These are phyloP conservation scores for Clathrospora elynae DNA, from an alignment of 2,329 filamentous ascomycete species.

Conservation along the genomic window DNA sequence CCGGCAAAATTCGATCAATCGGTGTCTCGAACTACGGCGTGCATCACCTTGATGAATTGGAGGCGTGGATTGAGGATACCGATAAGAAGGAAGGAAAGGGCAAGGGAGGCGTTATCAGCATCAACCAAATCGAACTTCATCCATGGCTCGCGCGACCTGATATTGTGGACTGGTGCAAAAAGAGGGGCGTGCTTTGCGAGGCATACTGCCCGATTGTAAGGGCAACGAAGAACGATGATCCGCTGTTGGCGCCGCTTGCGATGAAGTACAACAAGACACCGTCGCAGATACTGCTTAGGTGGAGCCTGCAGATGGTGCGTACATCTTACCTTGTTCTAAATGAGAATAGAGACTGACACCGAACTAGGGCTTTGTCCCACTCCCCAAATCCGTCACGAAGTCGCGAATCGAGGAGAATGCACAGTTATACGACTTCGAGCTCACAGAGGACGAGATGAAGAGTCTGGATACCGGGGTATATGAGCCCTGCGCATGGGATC, in stretches of 20 bases:
- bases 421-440: constrained; percentile 64
- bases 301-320: constrained; percentile 56
- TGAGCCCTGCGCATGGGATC: constrained; percentile 65
- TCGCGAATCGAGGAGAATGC: constrained; percentile 66
- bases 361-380: constrained; percentile 62
- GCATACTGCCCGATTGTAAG: constrained; percentile 56
- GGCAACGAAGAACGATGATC: constrained; percentile 58
- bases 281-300: constrained; percentile 64
- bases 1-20: constrained; percentile 58
- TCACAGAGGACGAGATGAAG: constrained; percentile 64
- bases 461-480: constrained; percentile 60
- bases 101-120: constrained; percentile 73
- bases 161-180: constrained; percentile 76
- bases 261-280: constrained; percentile 64
- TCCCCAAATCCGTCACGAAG: constrained; percentile 67
- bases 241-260: constrained; percentile 56
- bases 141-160: constrained; percentile 84
- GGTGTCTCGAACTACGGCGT: constrained; percentile 63
- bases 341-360: not conserved
- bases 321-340: too few relatives aligned
- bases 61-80: constrained; percentile 62
- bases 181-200: constrained; percentile 56
- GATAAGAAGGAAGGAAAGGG: constrained; percentile 68
- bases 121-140: constrained; percentile 84
- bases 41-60: constrained; percentile 60